These are phyloP conservation scores for Boletus reticulatus DNA, from an alignment of 768 basidiomycete species.

Conservation along the genomic window DNA sequence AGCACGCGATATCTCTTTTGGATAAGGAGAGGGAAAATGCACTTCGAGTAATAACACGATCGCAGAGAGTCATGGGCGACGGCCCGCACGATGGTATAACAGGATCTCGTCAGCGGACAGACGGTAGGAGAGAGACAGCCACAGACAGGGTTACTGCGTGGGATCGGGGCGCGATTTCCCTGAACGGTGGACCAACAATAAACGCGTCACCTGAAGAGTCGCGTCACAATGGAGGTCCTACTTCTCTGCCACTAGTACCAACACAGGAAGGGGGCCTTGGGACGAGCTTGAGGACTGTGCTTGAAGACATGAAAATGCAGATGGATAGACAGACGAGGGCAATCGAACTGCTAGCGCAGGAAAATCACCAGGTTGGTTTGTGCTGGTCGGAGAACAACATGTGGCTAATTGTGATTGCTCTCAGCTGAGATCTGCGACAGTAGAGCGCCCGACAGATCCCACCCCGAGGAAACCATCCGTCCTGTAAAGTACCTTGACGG, in stretches of 20 bases:
- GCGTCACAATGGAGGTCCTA: conserved; percentile 9
- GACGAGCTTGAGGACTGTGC: conserved; percentile 32
- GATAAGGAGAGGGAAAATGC: conserved; percentile 29
- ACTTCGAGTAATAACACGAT: conserved; percentile 18
- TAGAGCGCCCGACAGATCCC: conserved; percentile 14
- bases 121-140: conserved; percentile 9
- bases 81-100: conserved; percentile 4
- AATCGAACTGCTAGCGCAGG: conserved; percentile 41
- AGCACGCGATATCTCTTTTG: conserved; percentile 34
- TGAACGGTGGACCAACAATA: conserved; percentile 4
- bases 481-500: background rate
- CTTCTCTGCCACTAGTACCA: conserved; percentile 12
- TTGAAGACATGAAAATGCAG: conserved; percentile 46
- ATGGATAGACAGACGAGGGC: conserved; percentile 48
- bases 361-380: conserved; percentile 44
- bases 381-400: background rate
- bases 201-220: conserved; percentile 11
- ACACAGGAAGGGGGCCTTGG: conserved; percentile 21
- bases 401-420: conserved; percentile 3
- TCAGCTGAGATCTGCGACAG: conserved; percentile 15
- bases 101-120: conserved; percentile 9
- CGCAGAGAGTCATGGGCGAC: conserved; percentile 14
- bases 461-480: conserved; percentile 12
- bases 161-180: conserved; percentile 8
- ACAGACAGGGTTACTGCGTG: conserved; percentile 15